These are phyloP conservation scores for Pichia sp. DNA, from an alignment of 1,139 yeast species.

Conservation along the genomic window DNA sequence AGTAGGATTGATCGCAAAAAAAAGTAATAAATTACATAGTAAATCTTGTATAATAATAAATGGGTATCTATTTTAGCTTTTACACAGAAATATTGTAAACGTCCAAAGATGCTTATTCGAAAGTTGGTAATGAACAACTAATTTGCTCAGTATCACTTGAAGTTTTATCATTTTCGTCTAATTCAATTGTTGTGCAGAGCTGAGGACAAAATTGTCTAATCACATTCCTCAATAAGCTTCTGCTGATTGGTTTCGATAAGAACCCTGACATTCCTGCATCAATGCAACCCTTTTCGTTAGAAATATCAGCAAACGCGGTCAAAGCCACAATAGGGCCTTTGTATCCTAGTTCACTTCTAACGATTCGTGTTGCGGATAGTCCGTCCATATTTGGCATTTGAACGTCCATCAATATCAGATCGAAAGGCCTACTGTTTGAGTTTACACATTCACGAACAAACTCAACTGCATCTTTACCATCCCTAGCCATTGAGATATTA, in stretches of 20 bases:
- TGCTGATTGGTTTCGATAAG: slow-evolving; percentile 78
- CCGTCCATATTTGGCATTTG: slow-evolving; percentile 97
- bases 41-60: background rate
- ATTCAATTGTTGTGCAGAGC: slow-evolving; percentile 3
- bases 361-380: slow-evolving; percentile 68
- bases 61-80: background rate
- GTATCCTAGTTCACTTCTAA: slow-evolving; percentile 62
- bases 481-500: slow-evolving; percentile 71
- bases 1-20: background rate
- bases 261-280: slow-evolving; percentile 86
- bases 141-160: background rate
- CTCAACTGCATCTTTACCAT: slow-evolving; percentile 85
- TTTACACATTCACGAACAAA: slow-evolving; percentile 43
- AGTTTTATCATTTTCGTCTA: slow-evolving; percentile 6
- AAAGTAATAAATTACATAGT: slow-evolving; percentile 1
- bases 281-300: slow-evolving; percentile 71
- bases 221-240: slow-evolving; percentile 57
- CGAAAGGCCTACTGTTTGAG: slow-evolving; percentile 40
- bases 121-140: background rate
- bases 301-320: slow-evolving; percentile 91
- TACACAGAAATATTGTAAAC: background rate
- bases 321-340: slow-evolving; percentile 81
- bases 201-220: slow-evolving; percentile 43
- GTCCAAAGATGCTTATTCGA: background rate
- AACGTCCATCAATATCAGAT: slow-evolving; percentile 88